Evolutionary conservation across 768 basidiomycete species (phyloP).

Genomic region (Tylopilus vinaceipallidus): DNA sequence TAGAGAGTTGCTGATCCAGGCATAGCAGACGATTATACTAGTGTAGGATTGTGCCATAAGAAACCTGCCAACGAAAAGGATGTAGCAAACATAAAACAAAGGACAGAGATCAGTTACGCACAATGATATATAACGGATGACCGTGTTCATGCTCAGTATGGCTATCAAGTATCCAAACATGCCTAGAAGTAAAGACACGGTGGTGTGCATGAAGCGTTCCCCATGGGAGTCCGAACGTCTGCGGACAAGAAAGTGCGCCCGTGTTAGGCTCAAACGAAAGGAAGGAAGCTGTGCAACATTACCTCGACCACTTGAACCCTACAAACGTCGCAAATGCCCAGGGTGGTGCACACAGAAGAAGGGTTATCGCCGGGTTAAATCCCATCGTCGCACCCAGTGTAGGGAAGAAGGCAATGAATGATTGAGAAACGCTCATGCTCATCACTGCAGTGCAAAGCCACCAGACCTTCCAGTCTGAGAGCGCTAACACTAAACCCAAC

Average conservation of each 20-base stretch:
- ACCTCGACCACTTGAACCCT: slow-evolving; percentile 55
- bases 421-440: slow-evolving; percentile 54
- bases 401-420: slow-evolving; percentile 81
- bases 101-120: slow-evolving; percentile 29
- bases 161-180: slow-evolving; percentile 69
- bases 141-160: slow-evolving; percentile 58
- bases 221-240: slow-evolving; percentile 69
- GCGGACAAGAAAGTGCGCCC: too few relatives aligned
- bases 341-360: slow-evolving; percentile 70
- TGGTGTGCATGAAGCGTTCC: slow-evolving; percentile 73
- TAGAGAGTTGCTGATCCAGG: slow-evolving; percentile 57
- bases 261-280: neutral
- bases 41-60: slow-evolving; percentile 75
- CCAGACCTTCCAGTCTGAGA: slow-evolving; percentile 84
- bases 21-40: slow-evolving; percentile 63
- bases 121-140: slow-evolving; percentile 65
- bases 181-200: slow-evolving; percentile 51
- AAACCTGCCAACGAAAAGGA: slow-evolving; percentile 51
- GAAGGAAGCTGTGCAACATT: slow-evolving; percentile 3
- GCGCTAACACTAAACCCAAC: slow-evolving; percentile 54
- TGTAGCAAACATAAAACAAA: neutral
- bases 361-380: slow-evolving; percentile 58
- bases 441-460: slow-evolving; percentile 67
- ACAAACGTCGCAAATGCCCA: slow-evolving; percentile 62
- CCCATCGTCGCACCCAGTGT: slow-evolving; percentile 74